Evolutionary conservation across 805 yeast species (phyloP), one percentile per base, ranked within the genome.

Genomic region (Candida schatavii): DNA sequence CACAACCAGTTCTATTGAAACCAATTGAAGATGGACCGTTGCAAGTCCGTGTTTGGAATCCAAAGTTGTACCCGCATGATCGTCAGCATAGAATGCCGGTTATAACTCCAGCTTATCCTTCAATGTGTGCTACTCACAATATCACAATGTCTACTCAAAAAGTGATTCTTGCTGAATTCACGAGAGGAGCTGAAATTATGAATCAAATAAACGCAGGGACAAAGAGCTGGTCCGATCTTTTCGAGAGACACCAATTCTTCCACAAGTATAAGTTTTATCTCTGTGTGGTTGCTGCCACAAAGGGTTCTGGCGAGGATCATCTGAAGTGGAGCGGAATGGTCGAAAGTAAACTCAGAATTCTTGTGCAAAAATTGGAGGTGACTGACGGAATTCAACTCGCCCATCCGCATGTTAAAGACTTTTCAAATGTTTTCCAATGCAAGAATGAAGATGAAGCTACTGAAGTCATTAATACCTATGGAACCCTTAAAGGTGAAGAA

Each of bases 51-150:
- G 93, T 93, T 6, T 93, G 99, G 99, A 93, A 93, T 60, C 99
- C 99, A 14, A 77, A 85, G 47, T 65, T 91, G 3, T 93, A 93
- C 57, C 84, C 93, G 1, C 88, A 81, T 52, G 99, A 93, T 61
- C 77, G 95, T 46, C 80, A 80, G 26, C 99, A 93, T 63, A 73
- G 83, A 51, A 93, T 93, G 99, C 99, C 99, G 0, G 96, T 93
- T 9, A 93, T 93, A 45, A 93, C 99, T 0, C 99, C 99, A 0
- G 98, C 98, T 0, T 88, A 89, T 58, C 97, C 97, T 1, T 90
- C 97, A 1, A 93, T 93, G 99, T 93, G 99, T 66, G 97, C 99
- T 0, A 93, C 99, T 1, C 99, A 93, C 61, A 93, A 93, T 60
- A 90, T 93, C 35, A 83, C 95, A 2, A 79, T 77, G 14, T 88